These are phyloP conservation scores for Diddensiella caesifluorescens DNA, from an alignment of 805 yeast species.

Conservation along the genomic window DNA sequence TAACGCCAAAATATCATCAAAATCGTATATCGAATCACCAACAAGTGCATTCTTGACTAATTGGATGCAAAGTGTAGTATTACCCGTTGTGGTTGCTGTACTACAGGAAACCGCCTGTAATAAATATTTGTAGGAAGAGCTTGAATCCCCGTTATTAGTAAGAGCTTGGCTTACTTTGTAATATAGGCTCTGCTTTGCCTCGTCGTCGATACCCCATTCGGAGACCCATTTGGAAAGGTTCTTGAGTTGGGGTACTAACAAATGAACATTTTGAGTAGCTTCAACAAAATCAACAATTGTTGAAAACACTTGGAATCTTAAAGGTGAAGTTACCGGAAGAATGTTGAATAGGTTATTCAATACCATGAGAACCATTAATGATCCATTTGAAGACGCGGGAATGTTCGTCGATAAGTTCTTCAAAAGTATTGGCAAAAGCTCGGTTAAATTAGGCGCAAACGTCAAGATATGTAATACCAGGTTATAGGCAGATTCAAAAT, in stretches of 20 bases:
- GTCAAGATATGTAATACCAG: slow-evolving; percentile 34
- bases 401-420: slow-evolving; percentile 26
- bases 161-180: slow-evolving; percentile 25
- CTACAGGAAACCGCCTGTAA: slow-evolving; percentile 14
- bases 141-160: slow-evolving; percentile 15
- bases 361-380: slow-evolving; percentile 31
- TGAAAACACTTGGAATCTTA: slow-evolving; percentile 30
- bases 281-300: slow-evolving; percentile 33
- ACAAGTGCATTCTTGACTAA: slow-evolving; percentile 26
- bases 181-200: slow-evolving; percentile 25
- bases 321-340: slow-evolving; percentile 27
- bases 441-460: slow-evolving; percentile 31
- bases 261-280: slow-evolving; percentile 29
- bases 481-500: slow-evolving; percentile 38
- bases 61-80: slow-evolving; percentile 19
- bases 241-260: slow-evolving; percentile 35
- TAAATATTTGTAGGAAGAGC: slow-evolving; percentile 11
- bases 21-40: slow-evolving; percentile 26
- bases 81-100: slow-evolving; percentile 15
- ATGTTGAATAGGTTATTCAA: slow-evolving; percentile 38
- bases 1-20: slow-evolving; percentile 29
- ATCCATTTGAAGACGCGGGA: slow-evolving; percentile 24
- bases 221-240: slow-evolving; percentile 35
- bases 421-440: slow-evolving; percentile 28
- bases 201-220: slow-evolving; percentile 32